Evolutionary conservation across 1,284 basidiomycete species (phyloP), one percentile per base, ranked within the genome.

Genomic region (Rhodofomes roseus): DNA sequence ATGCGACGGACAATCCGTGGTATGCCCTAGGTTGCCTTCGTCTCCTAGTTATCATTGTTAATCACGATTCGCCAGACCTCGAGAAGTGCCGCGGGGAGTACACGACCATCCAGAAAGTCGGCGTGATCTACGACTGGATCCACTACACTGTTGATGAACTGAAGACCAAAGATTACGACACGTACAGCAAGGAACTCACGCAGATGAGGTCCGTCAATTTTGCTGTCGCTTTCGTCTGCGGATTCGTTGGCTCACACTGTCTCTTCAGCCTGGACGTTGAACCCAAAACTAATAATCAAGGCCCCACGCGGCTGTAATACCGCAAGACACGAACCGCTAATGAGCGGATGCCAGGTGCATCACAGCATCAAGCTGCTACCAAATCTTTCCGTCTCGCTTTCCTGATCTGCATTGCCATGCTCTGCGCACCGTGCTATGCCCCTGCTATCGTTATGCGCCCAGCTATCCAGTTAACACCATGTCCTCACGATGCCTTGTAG

Each of bases 1-100:
- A 44, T 61, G 51, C 55, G 56, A 2, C 22, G 53, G 37, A 61
- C 44, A 16, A 56, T 61, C 11, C 60, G 60, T 27, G 56, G 60
- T 57, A 22, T 2, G 2, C 27, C 16, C 23, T 25, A 25, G n/a
- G n/a, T n/a, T n/a, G n/a, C 29, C 18, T 34, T 34, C 11, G 22
- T 12, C 25, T 6, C 12, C 9, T 4, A 9, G 48, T 34, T 0
- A 8, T 14, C 2, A 27, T 22, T 40, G 14, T 23, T 58, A 2
- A 58, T 29, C n/a, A 2, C 18, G 4, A 20, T 22, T 23, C 29
- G 16, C n/a, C 16, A 61, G 60, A 55, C 29, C 56, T 61, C 23
- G 60, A 57, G 53, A 54, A 55, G 29, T 57, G 60, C 23, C 57
- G 57, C 37, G 60, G 56, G 14, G 40, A 40, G 22, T 54, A 57